A percentile compares a stretch with the other conserved stretches of the same genome.
These are phyloP conservation scores for Lumnitzera littorea DNA, from an alignment of 345 rosid species.

Conservation along the genomic window DNA sequence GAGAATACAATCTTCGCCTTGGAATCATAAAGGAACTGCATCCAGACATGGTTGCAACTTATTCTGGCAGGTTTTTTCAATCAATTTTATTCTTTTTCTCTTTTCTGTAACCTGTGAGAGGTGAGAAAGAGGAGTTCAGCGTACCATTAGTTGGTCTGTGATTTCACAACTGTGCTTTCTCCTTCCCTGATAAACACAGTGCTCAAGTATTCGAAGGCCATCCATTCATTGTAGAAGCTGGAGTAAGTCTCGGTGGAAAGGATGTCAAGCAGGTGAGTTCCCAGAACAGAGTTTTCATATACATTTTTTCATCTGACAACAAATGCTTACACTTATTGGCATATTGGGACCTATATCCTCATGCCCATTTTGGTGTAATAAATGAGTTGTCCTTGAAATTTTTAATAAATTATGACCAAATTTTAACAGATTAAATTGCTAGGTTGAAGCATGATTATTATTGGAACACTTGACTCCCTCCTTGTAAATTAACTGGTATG, in stretches of 20 bases:
- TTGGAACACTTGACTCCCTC: too few relatives aligned
- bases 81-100: constrained; percentile 9
- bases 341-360: too few relatives aligned
- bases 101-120: not conserved
- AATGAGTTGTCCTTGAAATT: too few relatives aligned
- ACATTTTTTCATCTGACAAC: not conserved
- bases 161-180: constrained; percentile 6
- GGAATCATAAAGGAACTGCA: constrained; percentile 97
- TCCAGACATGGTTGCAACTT: constrained; percentile 96
- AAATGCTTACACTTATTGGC: too few relatives aligned
- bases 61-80: constrained; percentile 81
- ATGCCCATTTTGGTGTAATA: too few relatives aligned
- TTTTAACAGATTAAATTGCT: too few relatives aligned
- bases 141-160: not conserved
- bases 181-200: constrained; percentile 34
- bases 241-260: constrained; percentile 92
- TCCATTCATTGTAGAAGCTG: constrained; percentile 98
- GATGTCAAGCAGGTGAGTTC: constrained; percentile 80
- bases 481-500: too few relatives aligned
- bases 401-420: too few relatives aligned
- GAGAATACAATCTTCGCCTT: constrained; percentile 95
- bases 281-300: not conserved
- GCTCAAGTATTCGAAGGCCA: constrained; percentile 99
- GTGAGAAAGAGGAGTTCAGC: not conserved
- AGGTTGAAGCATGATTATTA: too few relatives aligned